phyloP scores from a whole-genome alignment of 2,329 filamentous ascomycete genomes.

The Sclerotinia borealis region DNA sequence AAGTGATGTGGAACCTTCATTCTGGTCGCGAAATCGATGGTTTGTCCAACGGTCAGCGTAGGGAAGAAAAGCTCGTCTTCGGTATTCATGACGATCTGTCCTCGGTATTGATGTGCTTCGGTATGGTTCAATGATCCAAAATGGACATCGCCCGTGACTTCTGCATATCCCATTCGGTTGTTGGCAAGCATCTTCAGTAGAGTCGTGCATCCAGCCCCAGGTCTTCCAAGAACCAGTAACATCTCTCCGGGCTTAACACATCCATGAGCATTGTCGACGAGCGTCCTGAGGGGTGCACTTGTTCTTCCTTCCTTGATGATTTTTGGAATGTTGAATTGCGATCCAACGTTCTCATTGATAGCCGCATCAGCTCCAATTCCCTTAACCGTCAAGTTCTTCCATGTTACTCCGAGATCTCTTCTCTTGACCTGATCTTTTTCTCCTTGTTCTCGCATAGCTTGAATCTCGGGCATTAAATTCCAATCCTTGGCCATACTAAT shows the following conservation, averaged over 20 bases:
- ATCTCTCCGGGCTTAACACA: slow-evolving; percentile 69
- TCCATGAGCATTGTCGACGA: slow-evolving; percentile 59
- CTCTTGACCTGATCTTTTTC: slow-evolving; percentile 25
- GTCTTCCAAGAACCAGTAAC: slow-evolving; percentile 62
- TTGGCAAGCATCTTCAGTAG: slow-evolving; percentile 66
- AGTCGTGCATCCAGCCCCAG: slow-evolving; percentile 65
- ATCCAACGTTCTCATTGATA: slow-evolving; percentile 28
- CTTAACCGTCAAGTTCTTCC: slow-evolving; percentile 29
- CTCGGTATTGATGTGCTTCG: slow-evolving; percentile 42
- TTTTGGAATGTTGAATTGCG: slow-evolving; percentile 25
- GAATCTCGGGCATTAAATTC: slow-evolving; percentile 29
- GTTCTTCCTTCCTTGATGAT: slow-evolving; percentile 41
- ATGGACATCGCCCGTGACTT: slow-evolving; percentile 51
- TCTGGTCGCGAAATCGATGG: slow-evolving; percentile 49
- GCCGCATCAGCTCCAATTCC: slow-evolving; percentile 30
- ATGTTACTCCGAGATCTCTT: slow-evolving; percentile 33
- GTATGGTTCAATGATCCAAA: slow-evolving; percentile 44
- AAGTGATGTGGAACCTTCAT: slow-evolving; percentile 44
- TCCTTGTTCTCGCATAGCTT: slow-evolving; percentile 18
- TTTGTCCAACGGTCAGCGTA: slow-evolving; percentile 44
- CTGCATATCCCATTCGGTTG: slow-evolving; percentile 51
- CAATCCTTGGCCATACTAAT: slow-evolving; percentile 24
- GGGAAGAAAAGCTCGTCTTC: slow-evolving; percentile 49
- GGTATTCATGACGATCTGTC: slow-evolving; percentile 52
- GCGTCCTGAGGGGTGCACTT: slow-evolving; percentile 57